phyloP scores from a whole-genome alignment of 2,329 filamentous ascomycete species.

The Biscogniauxia sp. region DNA sequence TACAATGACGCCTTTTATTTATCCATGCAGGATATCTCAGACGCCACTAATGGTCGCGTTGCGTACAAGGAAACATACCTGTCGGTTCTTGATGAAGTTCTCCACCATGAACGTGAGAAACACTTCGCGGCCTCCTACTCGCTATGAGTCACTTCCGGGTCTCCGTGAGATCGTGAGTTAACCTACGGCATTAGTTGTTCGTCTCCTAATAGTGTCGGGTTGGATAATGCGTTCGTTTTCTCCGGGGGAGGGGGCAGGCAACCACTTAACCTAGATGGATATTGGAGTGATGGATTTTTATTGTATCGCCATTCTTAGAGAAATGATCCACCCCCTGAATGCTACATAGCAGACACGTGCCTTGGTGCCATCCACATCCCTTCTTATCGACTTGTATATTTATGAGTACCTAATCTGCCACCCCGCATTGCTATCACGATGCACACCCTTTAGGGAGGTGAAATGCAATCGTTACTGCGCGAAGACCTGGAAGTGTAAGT shows the following conservation, averaged over 20 bases:
- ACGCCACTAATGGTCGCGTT: constrained; percentile 4
- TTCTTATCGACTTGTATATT: not conserved
- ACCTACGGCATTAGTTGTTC: not conserved
- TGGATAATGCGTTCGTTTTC: not conserved
- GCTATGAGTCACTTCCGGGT: not conserved
- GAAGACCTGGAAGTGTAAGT: not conserved
- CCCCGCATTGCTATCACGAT: no score
- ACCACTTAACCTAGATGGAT: not conserved
- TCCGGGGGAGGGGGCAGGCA: not conserved
- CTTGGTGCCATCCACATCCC: not conserved
- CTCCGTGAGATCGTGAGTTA: not conserved
- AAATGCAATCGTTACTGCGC: not conserved
- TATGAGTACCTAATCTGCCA: not conserved
- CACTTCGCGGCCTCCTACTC: constrained; percentile 1
- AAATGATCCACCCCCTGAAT: not conserved
- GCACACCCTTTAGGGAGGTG: no score
- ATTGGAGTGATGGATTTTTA: not conserved
- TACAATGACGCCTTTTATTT: not conserved
- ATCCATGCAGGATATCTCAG: constrained; percentile 3
- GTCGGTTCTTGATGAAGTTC: constrained; percentile 5
- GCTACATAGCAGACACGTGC: not conserved
- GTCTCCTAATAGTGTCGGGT: not conserved
- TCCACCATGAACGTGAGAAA: constrained; percentile 8
- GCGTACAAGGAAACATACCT: constrained; percentile 9
- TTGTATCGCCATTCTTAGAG: not conserved